Conservation (phyloP, 768 basidiomycete genomes). For the Myochromella boudieri region DNA sequence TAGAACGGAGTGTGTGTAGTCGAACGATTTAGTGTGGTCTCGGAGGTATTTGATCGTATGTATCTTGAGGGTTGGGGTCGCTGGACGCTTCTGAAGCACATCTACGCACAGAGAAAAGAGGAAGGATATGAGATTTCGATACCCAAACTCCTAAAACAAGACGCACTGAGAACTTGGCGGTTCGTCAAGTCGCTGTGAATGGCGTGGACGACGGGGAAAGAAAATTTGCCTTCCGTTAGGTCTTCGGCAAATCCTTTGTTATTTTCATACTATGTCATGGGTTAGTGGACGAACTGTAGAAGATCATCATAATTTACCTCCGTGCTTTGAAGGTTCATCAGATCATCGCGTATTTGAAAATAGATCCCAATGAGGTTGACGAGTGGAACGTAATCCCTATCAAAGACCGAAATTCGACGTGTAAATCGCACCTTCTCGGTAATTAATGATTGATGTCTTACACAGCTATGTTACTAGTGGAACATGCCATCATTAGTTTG, state of each 20-base stretch:
- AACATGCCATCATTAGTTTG: slow-evolving; percentile 95
- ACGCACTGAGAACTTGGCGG: slow-evolving; percentile 80
- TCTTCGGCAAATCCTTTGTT: slow-evolving; percentile 94
- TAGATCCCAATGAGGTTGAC: slow-evolving; percentile 94
- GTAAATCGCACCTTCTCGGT: background rate
- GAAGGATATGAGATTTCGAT: background rate
- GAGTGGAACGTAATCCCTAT: slow-evolving; percentile 86
- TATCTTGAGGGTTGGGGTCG: slow-evolving; percentile 75
- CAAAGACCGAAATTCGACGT: background rate
- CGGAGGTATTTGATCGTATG: slow-evolving; percentile 81
- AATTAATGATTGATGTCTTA: slow-evolving; percentile 27
- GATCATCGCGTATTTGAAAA: slow-evolving; percentile 97
- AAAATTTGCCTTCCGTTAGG: slow-evolving; percentile 95
- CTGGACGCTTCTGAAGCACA: slow-evolving; percentile 86
- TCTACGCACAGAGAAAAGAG: slow-evolving; percentile 42
- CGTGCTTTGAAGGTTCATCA: slow-evolving; percentile 89
- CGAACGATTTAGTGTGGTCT: slow-evolving; percentile 78
- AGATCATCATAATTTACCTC: slow-evolving; percentile 50
- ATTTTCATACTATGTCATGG: slow-evolving; percentile 65
- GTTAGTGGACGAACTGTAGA: background rate
- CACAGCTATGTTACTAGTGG: slow-evolving; percentile 60
- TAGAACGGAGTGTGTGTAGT: slow-evolving; percentile 78
- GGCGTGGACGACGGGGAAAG: slow-evolving; percentile 91
- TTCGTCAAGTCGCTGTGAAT: slow-evolving; percentile 78
- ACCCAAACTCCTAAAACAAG: too few species aligned